Percentiles rank a stretch among this genome's conserved stretches.
Evolutionary conservation across 106 monocot genomes (phyloP).

Genomic region (Apostasia shenzhenica): DNA sequence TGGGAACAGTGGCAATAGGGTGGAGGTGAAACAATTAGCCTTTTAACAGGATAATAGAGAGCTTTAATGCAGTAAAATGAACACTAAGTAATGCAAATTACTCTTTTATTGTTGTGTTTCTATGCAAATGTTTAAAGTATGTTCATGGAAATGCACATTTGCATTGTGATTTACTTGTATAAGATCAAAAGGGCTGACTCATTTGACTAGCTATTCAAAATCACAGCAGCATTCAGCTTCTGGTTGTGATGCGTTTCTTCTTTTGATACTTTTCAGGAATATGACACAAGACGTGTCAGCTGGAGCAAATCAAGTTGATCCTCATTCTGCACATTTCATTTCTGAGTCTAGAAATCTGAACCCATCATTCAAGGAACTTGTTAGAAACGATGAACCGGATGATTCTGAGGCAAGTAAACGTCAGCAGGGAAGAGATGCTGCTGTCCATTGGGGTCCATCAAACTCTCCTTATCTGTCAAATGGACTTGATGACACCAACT

Average conservation of each 20-base stretch:
- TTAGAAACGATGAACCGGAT: slow-evolving; percentile 28
- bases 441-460: slow-evolving; percentile 38
- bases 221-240: background rate
- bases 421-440: slow-evolving; percentile 29
- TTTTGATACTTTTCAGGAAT: slow-evolving; percentile 27
- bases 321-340: slow-evolving; percentile 33
- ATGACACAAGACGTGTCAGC: slow-evolving; percentile 26
- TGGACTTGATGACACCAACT: slow-evolving; percentile 49
- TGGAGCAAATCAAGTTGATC: slow-evolving; percentile 34
- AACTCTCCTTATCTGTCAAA: slow-evolving; percentile 41
- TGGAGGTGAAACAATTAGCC: too few relatives aligned
- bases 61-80: too few relatives aligned
- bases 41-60: too few relatives aligned
- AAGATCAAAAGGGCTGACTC: too few relatives aligned
- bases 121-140: too few relatives aligned
- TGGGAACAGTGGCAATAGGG: too few relatives aligned
- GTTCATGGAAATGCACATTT: too few relatives aligned
- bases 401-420: slow-evolving; percentile 28
- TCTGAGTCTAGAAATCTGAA: slow-evolving; percentile 36
- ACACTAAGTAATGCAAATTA: too few relatives aligned
- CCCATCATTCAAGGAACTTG: slow-evolving; percentile 43
- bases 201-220: background rate
- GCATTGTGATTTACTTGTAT: too few relatives aligned
- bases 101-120: too few relatives aligned
- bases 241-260: background rate